phyloP scores from a whole-genome alignment of 2,329 filamentous ascomycete species.

The Nannizzia gypsea region DNA sequence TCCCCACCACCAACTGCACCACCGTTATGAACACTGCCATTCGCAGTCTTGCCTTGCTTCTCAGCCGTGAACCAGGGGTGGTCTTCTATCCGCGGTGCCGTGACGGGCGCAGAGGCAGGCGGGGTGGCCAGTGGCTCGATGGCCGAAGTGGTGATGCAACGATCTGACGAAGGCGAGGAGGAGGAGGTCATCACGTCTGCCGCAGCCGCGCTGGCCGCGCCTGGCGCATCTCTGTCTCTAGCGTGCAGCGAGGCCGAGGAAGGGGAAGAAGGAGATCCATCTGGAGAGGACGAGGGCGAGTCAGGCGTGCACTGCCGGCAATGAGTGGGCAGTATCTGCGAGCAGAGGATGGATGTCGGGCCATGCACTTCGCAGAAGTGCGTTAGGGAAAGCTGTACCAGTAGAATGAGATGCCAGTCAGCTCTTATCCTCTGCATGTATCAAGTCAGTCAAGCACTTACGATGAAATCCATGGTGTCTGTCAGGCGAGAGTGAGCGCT shows the following conservation, averaged over 20 bases:
- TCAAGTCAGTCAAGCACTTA: slow-evolving; percentile 19
- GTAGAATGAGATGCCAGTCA: not conserved
- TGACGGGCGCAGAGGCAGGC: slow-evolving; percentile 12
- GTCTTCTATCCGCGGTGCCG: slow-evolving; percentile 31
- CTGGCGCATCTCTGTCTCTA: slow-evolving; percentile 10
- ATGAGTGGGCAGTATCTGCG: slow-evolving; percentile 44
- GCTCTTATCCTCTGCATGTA: too few relatives aligned
- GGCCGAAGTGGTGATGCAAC: slow-evolving; percentile 7
- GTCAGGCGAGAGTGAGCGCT: not conserved
- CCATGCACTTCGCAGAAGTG: slow-evolving; percentile 54
- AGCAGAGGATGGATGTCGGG: slow-evolving; percentile 51
- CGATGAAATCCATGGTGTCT: slow-evolving; percentile 34
- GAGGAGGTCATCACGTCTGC: not conserved
- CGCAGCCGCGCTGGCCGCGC: not conserved
- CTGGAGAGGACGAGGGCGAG: slow-evolving; percentile 29
- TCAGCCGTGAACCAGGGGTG: slow-evolving; percentile 41
- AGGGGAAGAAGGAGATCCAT: slow-evolving; percentile 22
- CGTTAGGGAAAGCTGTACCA: slow-evolving; percentile 49
- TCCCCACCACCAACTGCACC: slow-evolving; percentile 11
- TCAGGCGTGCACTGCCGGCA: slow-evolving; percentile 42
- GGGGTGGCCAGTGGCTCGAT: slow-evolving; percentile 16
- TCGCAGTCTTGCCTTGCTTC: slow-evolving; percentile 23
- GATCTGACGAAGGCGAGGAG: slow-evolving; percentile 9
- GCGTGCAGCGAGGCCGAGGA: slow-evolving; percentile 1
- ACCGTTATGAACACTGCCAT: slow-evolving; percentile 22